A percentile compares a stretch with the other conserved stretches of the same genome.
These are phyloP conservation scores for Plantago lanceolata DNA, from an alignment of 305 asterid species.

Conservation along the genomic window DNA sequence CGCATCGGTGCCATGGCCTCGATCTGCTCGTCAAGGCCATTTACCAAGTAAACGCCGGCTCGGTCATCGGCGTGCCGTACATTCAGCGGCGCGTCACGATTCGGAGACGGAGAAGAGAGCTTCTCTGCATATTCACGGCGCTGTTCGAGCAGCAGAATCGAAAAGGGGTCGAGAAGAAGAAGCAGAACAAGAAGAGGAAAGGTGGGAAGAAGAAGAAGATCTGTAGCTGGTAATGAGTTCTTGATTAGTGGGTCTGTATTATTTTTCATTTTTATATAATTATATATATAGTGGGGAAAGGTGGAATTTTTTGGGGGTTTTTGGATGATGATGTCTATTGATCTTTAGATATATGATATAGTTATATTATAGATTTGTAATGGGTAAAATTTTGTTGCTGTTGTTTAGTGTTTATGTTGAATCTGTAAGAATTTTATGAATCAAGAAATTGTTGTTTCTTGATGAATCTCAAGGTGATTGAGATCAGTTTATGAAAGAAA, in stretches of 20 bases:
- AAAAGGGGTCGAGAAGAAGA: conserved; percentile 21
- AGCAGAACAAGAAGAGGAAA: conserved; percentile 21
- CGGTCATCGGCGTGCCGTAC: conserved; percentile 72
- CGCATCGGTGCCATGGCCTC: conserved; percentile 63
- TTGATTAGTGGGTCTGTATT: not conserved
- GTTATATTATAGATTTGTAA: conserved; percentile 9
- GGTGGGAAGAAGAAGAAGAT: conserved; percentile 38
- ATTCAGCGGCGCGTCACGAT: conserved; percentile 62
- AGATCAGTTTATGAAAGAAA: conserved; percentile 1
- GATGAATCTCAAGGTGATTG: conserved; percentile 21
- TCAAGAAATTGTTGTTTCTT: conserved; percentile 15
- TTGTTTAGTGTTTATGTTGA: conserved; percentile 20
- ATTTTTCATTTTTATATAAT: too few species aligned
- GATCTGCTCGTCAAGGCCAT: conserved; percentile 85
- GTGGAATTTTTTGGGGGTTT: conserved; percentile 29
- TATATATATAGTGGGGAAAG: not conserved
- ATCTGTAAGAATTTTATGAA: conserved; percentile 22
- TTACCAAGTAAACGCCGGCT: conserved; percentile 62
- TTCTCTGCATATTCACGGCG: conserved; percentile 25
- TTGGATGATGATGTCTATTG: conserved; percentile 24
- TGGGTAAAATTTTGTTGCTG: conserved; percentile 16
- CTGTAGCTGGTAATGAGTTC: conserved; percentile 37
- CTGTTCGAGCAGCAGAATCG: conserved; percentile 20
- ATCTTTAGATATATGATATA: conserved; percentile 20
- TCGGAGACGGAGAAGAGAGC: conserved; percentile 43